These are phyloP conservation scores for Cladorrhinum samala DNA, from an alignment of 495 filamentous ascomycete genomes.

Conservation along the genomic window DNA sequence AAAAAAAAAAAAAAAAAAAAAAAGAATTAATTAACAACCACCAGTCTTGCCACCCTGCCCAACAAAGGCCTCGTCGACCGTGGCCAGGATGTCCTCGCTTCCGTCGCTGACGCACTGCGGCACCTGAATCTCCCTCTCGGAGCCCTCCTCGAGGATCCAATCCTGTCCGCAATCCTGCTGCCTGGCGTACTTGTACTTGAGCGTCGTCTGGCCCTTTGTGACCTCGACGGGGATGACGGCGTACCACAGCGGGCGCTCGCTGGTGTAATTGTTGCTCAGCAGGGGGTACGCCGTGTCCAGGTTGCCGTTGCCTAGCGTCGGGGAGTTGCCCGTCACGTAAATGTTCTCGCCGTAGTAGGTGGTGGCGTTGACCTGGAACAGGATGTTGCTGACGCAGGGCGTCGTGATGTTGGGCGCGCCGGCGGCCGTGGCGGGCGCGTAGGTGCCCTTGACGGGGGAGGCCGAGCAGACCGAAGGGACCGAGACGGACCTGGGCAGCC, in stretches of 20 bases:
- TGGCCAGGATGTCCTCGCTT: slow-evolving; percentile 11
- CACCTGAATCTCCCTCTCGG: slow-evolving; percentile 28
- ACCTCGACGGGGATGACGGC: slow-evolving; percentile 19
- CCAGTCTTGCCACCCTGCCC: slow-evolving; percentile 21
- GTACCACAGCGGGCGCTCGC: slow-evolving; percentile 29
- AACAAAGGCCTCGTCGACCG: slow-evolving; percentile 32
- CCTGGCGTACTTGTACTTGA: slow-evolving; percentile 33
- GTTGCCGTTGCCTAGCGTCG: slow-evolving; percentile 52
- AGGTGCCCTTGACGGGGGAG: slow-evolving; percentile 48
- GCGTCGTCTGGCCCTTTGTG: slow-evolving; percentile 19
- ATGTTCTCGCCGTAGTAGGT: slow-evolving; percentile 55
- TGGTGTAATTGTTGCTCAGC: slow-evolving; percentile 47
- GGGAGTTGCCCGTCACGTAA: slow-evolving; percentile 49
- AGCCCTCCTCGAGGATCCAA: slow-evolving; percentile 29
- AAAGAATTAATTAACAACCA: no score
- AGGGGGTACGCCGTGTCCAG: slow-evolving; percentile 44
- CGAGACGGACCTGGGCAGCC: slow-evolving; percentile 31
- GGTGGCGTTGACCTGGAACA: slow-evolving; percentile 30
- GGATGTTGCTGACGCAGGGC: slow-evolving; percentile 46
- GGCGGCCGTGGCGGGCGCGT: slow-evolving; percentile 46
- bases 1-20: no score
- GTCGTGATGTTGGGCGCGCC: slow-evolving; percentile 44
- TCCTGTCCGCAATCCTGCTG: slow-evolving; percentile 37
- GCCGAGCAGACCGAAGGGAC: slow-evolving; percentile 47
- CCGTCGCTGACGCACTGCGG: slow-evolving; percentile 26